These are phyloP conservation scores for Chrysosporium keratinophilum DNA, from an alignment of 2,329 filamentous ascomycete genomes.

Conservation along the genomic window DNA sequence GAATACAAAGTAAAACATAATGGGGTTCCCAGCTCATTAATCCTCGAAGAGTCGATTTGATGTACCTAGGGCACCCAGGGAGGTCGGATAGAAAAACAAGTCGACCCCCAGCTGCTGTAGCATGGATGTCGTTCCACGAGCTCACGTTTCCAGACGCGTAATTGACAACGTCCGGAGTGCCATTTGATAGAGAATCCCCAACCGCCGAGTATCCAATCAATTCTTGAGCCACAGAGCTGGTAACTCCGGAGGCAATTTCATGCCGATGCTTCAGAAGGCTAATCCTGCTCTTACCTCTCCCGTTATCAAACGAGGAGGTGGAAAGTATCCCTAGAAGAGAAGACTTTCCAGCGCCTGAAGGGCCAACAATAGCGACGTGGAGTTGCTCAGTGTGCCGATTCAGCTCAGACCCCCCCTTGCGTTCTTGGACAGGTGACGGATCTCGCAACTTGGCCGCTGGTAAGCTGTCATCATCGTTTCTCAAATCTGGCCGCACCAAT, in stretches of 20 bases:
- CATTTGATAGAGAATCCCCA: slow-evolving; percentile 13
- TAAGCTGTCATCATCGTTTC: not conserved
- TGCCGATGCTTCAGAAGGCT: slow-evolving; percentile 86
- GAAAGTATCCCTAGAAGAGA: slow-evolving; percentile 80
- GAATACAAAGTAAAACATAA: slow-evolving; percentile 81
- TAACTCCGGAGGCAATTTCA: slow-evolving; percentile 82
- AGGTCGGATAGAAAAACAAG: slow-evolving; percentile 86
- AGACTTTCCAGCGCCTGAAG: slow-evolving; percentile 86
- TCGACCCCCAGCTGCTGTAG: slow-evolving; percentile 60
- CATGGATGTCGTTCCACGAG: slow-evolving; percentile 91
- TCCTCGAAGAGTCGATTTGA: slow-evolving; percentile 76
- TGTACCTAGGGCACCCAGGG: slow-evolving; percentile 79
- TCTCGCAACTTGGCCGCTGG: not conserved
- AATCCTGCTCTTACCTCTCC: slow-evolving; percentile 76
- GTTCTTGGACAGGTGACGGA: slow-evolving; percentile 2
- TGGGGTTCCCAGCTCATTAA: slow-evolving; percentile 94
- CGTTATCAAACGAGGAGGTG: slow-evolving; percentile 81
- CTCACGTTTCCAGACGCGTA: slow-evolving; percentile 78
- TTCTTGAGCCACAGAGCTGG: slow-evolving; percentile 89
- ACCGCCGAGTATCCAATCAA: slow-evolving; percentile 63
- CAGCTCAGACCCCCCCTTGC: not conserved
- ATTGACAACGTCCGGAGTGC: slow-evolving; percentile 54
- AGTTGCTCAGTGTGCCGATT: slow-evolving; percentile 30
- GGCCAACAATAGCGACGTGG: slow-evolving; percentile 77
- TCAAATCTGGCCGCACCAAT: slow-evolving; percentile 63